These are phyloP conservation scores for Colletotrichum sp. DNA, from an alignment of 2,329 filamentous ascomycete genomes.

Conservation along the genomic window DNA sequence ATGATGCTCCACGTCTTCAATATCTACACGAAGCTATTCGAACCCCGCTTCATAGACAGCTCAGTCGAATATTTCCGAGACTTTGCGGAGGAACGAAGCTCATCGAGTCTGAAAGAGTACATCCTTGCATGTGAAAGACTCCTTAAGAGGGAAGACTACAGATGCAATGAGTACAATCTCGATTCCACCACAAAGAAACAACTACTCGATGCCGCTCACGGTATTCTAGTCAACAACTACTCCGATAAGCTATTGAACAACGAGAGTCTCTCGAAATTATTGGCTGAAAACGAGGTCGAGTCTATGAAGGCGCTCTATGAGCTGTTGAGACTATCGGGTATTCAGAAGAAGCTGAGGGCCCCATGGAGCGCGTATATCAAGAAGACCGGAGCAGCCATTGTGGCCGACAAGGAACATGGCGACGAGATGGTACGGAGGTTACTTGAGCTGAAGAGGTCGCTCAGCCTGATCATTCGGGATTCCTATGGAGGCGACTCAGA, in stretches of 20 bases:
- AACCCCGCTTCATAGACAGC: conserved; percentile 72
- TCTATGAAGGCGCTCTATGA: conserved; percentile 80
- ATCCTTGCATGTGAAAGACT: conserved; percentile 73
- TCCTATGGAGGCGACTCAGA: conserved; percentile 81
- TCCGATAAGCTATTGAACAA: conserved; percentile 69
- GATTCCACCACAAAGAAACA: conserved; percentile 83
- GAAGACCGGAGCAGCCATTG: conserved; percentile 74
- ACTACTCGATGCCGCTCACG: conserved; percentile 75
- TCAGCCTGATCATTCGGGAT: conserved; percentile 78
- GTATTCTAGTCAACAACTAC: conserved; percentile 72
- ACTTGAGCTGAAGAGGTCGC: conserved; percentile 77
- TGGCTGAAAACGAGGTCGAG: conserved; percentile 72
- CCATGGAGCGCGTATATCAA: conserved; percentile 84
- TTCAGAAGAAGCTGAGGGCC: conserved; percentile 71
- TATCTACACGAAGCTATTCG: conserved; percentile 81
- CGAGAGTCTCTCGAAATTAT: conserved; percentile 72
- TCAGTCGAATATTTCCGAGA: conserved; percentile 72
- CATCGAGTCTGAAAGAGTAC: conserved; percentile 74
- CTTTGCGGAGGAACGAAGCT: conserved; percentile 72
- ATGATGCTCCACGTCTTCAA: conserved; percentile 85
- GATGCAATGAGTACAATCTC: conserved; percentile 82
- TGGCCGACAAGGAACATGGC: conserved; percentile 78
- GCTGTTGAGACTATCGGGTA: conserved; percentile 73
- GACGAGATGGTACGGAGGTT: conserved; percentile 88
- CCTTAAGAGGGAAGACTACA: conserved; percentile 72